A percentile compares a stretch with the other conserved stretches of the same genome.
Conservation (phyloP, 495 filamentous ascomycete species). For the Penicillium coffeae region DNA sequence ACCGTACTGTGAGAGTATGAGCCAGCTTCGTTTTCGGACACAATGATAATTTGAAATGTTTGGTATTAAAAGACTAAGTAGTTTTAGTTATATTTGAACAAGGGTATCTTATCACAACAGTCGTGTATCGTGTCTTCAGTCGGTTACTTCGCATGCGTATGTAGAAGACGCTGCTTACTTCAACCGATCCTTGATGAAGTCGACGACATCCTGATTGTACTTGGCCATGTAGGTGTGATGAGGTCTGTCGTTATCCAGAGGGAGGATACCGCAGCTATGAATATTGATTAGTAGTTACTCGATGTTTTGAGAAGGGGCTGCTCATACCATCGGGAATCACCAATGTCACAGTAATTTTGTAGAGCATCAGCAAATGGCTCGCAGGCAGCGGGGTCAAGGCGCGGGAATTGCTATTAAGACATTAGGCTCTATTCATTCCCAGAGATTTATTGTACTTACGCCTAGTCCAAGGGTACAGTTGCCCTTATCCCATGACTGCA, state of each 20-base stretch:
- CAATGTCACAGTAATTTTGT: constrained; percentile 22
- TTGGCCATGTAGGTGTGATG: constrained; percentile 18
- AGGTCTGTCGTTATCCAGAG: constrained; percentile 10
- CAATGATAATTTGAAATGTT: too few species aligned
- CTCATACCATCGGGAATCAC: constrained; percentile 12
- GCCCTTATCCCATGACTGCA: constrained; percentile 18
- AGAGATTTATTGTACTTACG: constrained; percentile 7
- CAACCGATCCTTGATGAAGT: constrained; percentile 15
- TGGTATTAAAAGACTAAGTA: too few species aligned
- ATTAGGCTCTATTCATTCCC: not conserved
- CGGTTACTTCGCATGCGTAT: too few species aligned
- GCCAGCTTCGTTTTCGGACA: too few species aligned
- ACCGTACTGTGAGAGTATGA: too few species aligned
- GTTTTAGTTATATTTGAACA: too few species aligned
- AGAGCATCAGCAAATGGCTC: constrained; percentile 15
- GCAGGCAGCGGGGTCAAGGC: constrained; percentile 14
- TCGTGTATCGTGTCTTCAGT: not conserved
- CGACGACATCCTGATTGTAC: constrained; percentile 21
- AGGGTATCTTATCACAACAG: too few species aligned
- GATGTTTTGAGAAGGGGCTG: not conserved
- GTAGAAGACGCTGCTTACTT: too few species aligned
- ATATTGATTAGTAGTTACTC: not conserved
- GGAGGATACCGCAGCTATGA: not conserved
- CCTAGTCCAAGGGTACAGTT: constrained; percentile 20
- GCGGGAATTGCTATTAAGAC: constrained; percentile 8